phyloP scores from a whole-genome alignment of 805 yeast genomes.

The Yamadazyma takamatsuzukensis region DNA sequence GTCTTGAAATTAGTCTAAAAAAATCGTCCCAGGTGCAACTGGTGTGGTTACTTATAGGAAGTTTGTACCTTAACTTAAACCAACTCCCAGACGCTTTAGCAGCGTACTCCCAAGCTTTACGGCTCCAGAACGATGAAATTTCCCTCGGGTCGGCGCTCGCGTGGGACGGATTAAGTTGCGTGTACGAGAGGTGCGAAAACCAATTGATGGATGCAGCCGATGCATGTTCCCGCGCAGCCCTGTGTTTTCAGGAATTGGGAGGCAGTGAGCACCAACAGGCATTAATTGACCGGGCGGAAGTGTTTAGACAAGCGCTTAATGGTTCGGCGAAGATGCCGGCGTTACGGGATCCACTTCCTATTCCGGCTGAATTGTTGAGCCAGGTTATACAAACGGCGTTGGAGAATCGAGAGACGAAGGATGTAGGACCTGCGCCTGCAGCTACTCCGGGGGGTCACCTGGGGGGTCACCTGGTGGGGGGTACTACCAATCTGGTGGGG shows the following conservation, averaged over 20 bases:
- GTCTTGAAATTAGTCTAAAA: slow-evolving; percentile 51
- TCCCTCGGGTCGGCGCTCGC: slow-evolving; percentile 51
- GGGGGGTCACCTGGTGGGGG: too few species aligned
- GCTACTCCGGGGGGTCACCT: too few species aligned
- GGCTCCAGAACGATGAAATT: slow-evolving; percentile 46
- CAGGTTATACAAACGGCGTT: slow-evolving; percentile 2
- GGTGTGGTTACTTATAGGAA: slow-evolving; percentile 67
- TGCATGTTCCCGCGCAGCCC: slow-evolving; percentile 51
- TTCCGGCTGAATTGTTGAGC: slow-evolving; percentile 34
- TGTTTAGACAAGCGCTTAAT: slow-evolving; percentile 9
- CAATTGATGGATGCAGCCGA: slow-evolving; percentile 58
- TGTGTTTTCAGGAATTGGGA: slow-evolving; percentile 46
- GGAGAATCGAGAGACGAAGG: slow-evolving; percentile 3
- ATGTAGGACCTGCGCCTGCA: too few species aligned
- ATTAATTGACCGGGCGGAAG: slow-evolving; percentile 1
- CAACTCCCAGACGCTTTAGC: slow-evolving; percentile 65
- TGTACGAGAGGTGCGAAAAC: slow-evolving; percentile 60
- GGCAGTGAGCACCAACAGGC: slow-evolving; percentile 26
- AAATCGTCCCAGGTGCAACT: slow-evolving; percentile 53
- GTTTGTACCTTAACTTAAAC: slow-evolving; percentile 52
- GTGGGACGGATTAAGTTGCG: slow-evolving; percentile 63
- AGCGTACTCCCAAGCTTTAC: slow-evolving; percentile 63
- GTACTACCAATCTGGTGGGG: too few species aligned
- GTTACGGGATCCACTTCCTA: slow-evolving; percentile 44
- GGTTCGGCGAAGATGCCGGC: slow-evolving; percentile 45